phyloP scores from a whole-genome alignment of 352 stramenopile species.

The Phytophthora uliginosa region DNA sequence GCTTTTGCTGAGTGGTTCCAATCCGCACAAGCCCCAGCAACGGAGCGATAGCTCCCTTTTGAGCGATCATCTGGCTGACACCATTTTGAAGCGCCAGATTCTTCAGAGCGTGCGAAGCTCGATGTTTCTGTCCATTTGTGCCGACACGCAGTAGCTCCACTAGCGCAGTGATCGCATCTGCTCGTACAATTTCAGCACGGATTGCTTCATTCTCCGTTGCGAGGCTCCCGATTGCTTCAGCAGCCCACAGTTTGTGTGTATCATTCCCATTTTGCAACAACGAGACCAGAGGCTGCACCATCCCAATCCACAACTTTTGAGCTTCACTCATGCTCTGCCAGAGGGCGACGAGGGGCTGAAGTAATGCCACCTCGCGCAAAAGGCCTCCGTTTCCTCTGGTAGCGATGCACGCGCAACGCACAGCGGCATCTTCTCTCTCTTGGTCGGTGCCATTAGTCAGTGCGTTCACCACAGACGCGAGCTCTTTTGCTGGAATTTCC shows the following conservation, averaged over 20 bases:
- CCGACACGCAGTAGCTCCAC: conserved; percentile 4
- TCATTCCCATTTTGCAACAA: neutral
- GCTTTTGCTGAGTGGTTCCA: conserved; percentile 10
- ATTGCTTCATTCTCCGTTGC: neutral
- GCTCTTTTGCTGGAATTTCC: neutral
- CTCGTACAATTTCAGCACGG: neutral
- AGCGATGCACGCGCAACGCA: conserved; percentile 6
- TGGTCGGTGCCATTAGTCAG: conserved; percentile 7
- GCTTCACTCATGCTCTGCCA: conserved; percentile 4
- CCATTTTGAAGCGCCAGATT: conserved; percentile 2
- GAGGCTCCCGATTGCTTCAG: neutral
- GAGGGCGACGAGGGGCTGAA: conserved; percentile 1
- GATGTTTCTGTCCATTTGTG: conserved; percentile 2
- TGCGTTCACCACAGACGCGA: neutral
- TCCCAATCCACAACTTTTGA: conserved; percentile 9
- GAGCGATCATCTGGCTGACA: neutral
- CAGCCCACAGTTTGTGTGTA: conserved; percentile 4
- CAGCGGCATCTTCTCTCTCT: conserved; percentile 7
- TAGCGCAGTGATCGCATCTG: neutral
- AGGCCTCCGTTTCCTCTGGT: neutral
- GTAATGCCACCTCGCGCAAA: neutral
- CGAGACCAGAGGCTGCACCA: neutral
- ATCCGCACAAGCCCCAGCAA: neutral
- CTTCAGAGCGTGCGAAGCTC: conserved; percentile 2
- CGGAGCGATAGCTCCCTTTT: neutral